Evolutionary conservation across 768 basidiomycete species (phyloP), one percentile per base, ranked within the genome.

Genomic region (Fistulinella prunicolor): DNA sequence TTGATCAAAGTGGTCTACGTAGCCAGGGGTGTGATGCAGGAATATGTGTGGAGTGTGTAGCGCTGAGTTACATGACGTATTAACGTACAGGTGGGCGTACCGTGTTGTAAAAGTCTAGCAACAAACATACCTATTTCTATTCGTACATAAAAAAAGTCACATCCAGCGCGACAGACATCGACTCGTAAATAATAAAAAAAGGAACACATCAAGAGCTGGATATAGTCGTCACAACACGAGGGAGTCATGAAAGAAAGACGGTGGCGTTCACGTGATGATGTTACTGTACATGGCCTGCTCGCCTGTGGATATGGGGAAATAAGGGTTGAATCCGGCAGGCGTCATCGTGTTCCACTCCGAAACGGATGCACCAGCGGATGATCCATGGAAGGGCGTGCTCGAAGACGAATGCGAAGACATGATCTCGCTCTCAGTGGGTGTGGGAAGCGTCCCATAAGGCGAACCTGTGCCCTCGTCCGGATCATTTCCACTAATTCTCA

Each of bases 341-440:
- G 71, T 58, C 62, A 83, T 71, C 48, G 77, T 71, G 54, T 73
- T 78, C 84, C 83, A 85, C 65, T 85, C 78, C 54, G 81, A 77
- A 34, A 78, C 77, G 46, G 79, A 56, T 49, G 67, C 74, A 57
- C 78, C 76, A 62, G 71, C 77, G 50, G 65, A 65, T 54, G 70
- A 64, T 62, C 54, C 67, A 65, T 64, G 71, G 70, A 70, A 70
- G 49, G 67, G 67, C 52, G 67, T 70, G 34, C 64, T 70, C 50
- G 74, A 71, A 41, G 73, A 67, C 44, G 73, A 73, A 50, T 73
- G 71, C n/a, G 73, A 72, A 24, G 72, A 70, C 70, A 74, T 60
- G 34, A 74, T 64, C 52, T 86, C 85, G 57, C 78, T 82, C 58
- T 85, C 86, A 3, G 81, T 75, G 4, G 82, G 76, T 51, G 81